Percentiles rank a stretch among this genome's conserved stretches.
Evolutionary conservation across 768 basidiomycete genomes (phyloP).

Genomic region (Pleurotus citrinopileatus): DNA sequence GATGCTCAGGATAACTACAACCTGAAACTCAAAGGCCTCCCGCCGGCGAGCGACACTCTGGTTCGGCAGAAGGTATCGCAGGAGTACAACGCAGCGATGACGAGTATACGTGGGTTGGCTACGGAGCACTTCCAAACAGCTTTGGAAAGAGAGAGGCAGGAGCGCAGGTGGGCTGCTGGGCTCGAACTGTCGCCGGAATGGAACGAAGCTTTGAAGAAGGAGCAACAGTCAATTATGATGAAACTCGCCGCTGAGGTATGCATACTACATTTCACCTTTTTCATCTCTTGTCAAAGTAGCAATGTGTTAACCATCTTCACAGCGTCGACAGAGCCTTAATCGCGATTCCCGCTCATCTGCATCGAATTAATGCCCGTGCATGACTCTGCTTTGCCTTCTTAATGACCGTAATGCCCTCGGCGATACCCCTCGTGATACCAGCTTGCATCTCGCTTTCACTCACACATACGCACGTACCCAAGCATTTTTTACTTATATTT

Average conservation of each 20-base stretch:
- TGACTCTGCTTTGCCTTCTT: neutral
- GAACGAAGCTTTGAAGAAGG: conserved; percentile 2
- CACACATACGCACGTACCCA: neutral
- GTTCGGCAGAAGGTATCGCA: neutral
- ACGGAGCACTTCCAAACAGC: conserved; percentile 7
- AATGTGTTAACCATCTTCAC: neutral
- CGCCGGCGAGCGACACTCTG: neutral
- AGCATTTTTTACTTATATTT: neutral
- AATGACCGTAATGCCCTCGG: neutral
- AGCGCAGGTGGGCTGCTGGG: conserved; percentile 6
- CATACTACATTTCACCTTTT: neutral
- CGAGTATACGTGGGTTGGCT: conserved; percentile 4
- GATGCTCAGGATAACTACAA: conserved; percentile 2
- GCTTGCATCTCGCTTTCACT: neutral
- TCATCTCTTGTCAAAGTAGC: neutral
- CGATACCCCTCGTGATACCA: neutral
- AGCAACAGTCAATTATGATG: conserved; percentile 6
- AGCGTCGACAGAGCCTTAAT: conserved; percentile 8
- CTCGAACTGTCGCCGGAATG: conserved; percentile 6
- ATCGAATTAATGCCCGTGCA: neutral
- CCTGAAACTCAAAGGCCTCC: neutral
- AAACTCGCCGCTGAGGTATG: conserved; percentile 9
- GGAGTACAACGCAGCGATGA: conserved; percentile 5
- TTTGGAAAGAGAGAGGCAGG: conserved; percentile 7
- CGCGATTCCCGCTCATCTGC: conserved; percentile 8